Percentiles rank a stretch among this genome's conserved stretches.
phyloP scores from a whole-genome alignment of 768 basidiomycete genomes.

The Suillus subalutaceus region DNA sequence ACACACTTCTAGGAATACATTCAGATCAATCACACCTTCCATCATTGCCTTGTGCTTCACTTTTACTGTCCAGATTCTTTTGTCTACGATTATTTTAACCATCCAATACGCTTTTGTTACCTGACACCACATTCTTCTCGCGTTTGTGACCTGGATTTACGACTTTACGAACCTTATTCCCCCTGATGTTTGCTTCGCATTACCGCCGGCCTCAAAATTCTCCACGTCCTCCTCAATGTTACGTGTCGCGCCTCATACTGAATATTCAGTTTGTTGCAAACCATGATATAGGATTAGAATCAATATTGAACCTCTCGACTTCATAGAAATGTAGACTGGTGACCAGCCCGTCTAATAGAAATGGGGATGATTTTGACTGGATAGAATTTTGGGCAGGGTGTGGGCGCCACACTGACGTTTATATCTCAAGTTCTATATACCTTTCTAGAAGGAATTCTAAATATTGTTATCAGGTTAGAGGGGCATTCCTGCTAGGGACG shows the following conservation, averaged over 20 bases:
- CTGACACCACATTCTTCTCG: slow-evolving; percentile 1
- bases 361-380: not conserved
- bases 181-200: not conserved
- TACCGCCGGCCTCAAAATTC: slow-evolving; percentile 1
- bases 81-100: slow-evolving; percentile 6
- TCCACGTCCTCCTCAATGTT: not conserved
- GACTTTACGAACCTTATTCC: slow-evolving; percentile 5
- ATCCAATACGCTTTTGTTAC: slow-evolving; percentile 1
- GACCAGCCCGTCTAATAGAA: too few relatives aligned
- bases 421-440: too few relatives aligned
- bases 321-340: not conserved
- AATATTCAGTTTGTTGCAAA: not conserved
- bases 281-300: not conserved
- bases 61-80: not conserved
- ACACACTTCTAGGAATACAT: slow-evolving; percentile 9
- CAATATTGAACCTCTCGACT: not conserved
- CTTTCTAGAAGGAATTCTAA: too few relatives aligned
- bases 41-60: slow-evolving; percentile 1
- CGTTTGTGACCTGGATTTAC: slow-evolving; percentile 8
- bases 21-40: slow-evolving; percentile 1
- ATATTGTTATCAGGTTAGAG: not conserved
- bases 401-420: too few relatives aligned
- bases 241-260: not conserved
- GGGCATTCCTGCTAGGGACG: not conserved
- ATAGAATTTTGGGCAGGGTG: not conserved